phyloP scores from a whole-genome alignment of 2,329 filamentous ascomycete species.

The Polychaeton citri region DNA sequence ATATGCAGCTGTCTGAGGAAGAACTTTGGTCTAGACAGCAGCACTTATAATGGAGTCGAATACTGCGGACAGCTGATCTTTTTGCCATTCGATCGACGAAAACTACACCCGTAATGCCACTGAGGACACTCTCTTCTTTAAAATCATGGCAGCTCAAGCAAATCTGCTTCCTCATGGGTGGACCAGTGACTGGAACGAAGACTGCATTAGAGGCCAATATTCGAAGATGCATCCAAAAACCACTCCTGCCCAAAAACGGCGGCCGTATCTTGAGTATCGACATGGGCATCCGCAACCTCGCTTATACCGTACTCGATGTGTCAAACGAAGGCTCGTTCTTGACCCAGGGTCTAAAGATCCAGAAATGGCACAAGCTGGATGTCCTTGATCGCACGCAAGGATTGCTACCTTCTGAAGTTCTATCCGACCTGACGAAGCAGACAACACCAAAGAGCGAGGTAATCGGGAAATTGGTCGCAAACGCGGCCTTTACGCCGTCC shows the following conservation, averaged over 20 bases:
- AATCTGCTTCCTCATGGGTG: slow-evolving; percentile 48
- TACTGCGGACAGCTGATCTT: no score
- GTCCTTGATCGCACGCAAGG: background rate
- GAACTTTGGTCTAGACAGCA: no score
- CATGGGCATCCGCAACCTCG: slow-evolving; percentile 72
- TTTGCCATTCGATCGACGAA: no score
- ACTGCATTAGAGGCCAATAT: slow-evolving; percentile 29
- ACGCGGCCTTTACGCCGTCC: slow-evolving; percentile 28
- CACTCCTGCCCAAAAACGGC: slow-evolving; percentile 8
- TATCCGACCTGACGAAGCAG: slow-evolving; percentile 16
- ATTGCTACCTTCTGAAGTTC: background rate
- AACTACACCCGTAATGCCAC: no score
- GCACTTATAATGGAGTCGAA: no score
- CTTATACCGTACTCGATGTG: slow-evolving; percentile 45
- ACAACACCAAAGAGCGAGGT: slow-evolving; percentile 25
- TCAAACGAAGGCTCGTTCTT: background rate
- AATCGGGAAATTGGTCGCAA: slow-evolving; percentile 1
- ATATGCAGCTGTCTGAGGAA: no score
- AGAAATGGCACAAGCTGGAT: background rate
- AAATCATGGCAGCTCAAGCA: slow-evolving; percentile 43
- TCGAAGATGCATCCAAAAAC: slow-evolving; percentile 1
- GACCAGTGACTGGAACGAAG: slow-evolving; percentile 48
- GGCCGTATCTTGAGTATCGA: slow-evolving; percentile 61
- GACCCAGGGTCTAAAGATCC: background rate
- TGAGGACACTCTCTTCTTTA: slow-evolving; percentile 17